Evolutionary conservation across 1,284 basidiomycete species (phyloP).

Genomic region (Cryptococcus amylolentus): DNA sequence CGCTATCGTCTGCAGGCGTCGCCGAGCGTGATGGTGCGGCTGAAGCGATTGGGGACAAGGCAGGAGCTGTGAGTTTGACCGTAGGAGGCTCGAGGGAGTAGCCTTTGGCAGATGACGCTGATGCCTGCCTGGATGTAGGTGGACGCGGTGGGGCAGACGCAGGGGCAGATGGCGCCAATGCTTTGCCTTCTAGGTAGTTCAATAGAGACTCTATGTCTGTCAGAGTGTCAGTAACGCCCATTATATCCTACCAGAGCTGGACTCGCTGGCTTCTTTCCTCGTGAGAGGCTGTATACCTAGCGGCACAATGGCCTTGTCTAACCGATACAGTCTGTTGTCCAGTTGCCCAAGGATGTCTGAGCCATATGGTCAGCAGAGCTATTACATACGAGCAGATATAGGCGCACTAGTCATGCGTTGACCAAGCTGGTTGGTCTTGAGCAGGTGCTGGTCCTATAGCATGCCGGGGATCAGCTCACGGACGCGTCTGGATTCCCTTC

Average conservation of each 20-base stretch:
- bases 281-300: conserved; percentile 44
- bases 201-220: conserved; percentile 38
- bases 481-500: no score
- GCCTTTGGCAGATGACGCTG: conserved; percentile 13
- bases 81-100: conserved; percentile 25
- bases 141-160: background rate
- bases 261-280: conserved; percentile 33
- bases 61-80: conserved; percentile 1
- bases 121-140: background rate
- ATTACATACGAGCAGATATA: background rate
- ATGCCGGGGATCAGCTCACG: no score
- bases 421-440: conserved; percentile 47
- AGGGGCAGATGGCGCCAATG: conserved; percentile 2
- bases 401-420: conserved; percentile 47
- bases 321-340: conserved; percentile 42
- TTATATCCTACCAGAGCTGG: background rate
- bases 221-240: background rate
- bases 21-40: conserved; percentile 16
- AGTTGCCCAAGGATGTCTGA: conserved; percentile 45
- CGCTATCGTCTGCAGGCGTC: conserved; percentile 36
- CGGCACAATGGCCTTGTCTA: conserved; percentile 49
- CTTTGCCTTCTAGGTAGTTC: conserved; percentile 9
- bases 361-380: background rate
- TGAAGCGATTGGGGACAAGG: conserved; percentile 20
- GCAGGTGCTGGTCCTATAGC: conserved; percentile 46